Evolutionary conservation across 805 yeast species (phyloP), one percentile per base, ranked within the genome.

Genomic region (Grigorovia transvaalensis): DNA sequence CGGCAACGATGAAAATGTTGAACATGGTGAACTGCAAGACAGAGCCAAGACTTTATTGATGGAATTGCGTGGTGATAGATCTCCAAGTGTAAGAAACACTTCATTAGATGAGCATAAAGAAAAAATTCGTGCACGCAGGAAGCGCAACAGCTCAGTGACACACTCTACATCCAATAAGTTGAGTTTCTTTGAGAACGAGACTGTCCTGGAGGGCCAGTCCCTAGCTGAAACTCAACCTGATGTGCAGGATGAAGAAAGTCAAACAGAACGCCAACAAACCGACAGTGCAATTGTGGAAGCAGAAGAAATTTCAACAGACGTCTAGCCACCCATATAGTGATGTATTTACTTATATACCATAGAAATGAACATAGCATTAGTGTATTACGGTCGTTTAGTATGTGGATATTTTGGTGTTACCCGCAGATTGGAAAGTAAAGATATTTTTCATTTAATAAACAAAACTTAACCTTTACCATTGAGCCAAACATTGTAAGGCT

Each of bases 31-130:
- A 44, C 61, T 66, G 41, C 60, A 59, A 12, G 67, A 64, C 43
- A 73, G 89, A 55, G 93, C 91, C 0, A 74, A 85, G 63, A 76
- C 72, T 49, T 72, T 85, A 53, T 70, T 85, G 18, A 77, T 75
- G 59, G 89, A 82, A 58, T 68, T 85, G 20, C 71, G 90, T 59
- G 73, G 74, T 8, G 63, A 67, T 27, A 53, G 56, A 1, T 55
- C 57, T 0, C 61, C 67, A 6, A 56, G 57, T 17, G 61, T 58
- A 41, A 54, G 56, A 6, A 57, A 54, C 42, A 68, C 58, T 5
- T 41, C 51, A 2, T 33, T 61, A 9, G 60, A 58, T 42, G 66
- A 62, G 15, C 68, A 64, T 49, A 62, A 59, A 50, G 64, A 60
- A 49, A 62, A 51, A 46, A 33, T 66, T 43, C 59, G 67, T 43